Percentiles rank a stretch among this genome's conserved stretches.
phyloP scores from a whole-genome alignment of 2,329 filamentous ascomycete genomes.

The Cladosporium sp. region DNA sequence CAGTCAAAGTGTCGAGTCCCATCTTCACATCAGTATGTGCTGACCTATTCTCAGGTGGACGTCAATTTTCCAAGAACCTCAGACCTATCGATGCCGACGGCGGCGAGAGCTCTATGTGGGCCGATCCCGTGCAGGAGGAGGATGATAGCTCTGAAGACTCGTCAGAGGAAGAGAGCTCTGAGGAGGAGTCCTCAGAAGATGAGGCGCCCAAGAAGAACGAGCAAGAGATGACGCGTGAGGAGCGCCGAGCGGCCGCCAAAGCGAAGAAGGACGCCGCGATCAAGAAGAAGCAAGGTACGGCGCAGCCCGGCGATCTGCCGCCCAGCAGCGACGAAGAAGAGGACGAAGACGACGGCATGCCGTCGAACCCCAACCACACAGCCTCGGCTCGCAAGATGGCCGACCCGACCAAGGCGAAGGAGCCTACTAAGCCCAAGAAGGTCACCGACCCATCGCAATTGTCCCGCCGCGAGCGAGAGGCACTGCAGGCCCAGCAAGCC shows the following conservation, averaged over 20 bases:
- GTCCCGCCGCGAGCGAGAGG: constrained; percentile 65
- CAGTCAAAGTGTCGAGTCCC: constrained; percentile 29
- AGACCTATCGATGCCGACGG: constrained; percentile 84
- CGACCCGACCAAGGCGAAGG: constrained; percentile 44
- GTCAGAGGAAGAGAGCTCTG: constrained; percentile 43
- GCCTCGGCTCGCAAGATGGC: constrained; percentile 64
- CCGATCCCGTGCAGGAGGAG: constrained; percentile 49
- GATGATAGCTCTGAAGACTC: constrained; percentile 47
- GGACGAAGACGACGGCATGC: constrained; percentile 58
- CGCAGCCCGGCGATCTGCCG: constrained; percentile 81
- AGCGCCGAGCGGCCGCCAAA: constrained; percentile 81
- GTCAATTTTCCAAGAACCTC: constrained; percentile 89
- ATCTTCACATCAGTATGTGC: background rate
- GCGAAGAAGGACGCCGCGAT: constrained; percentile 86
- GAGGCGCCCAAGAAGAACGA: constrained; percentile 34
- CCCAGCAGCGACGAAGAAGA: constrained; percentile 57
- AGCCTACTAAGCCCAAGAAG: constrained; percentile 52
- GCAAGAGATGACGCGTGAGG: constrained; percentile 68
- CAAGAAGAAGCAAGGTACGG: constrained; percentile 61
- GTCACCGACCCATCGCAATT: constrained; percentile 51
- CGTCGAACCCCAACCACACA: constrained; percentile 85
- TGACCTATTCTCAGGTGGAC: constrained; percentile 61
- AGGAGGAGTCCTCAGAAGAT: constrained; percentile 37
- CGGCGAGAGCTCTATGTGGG: constrained; percentile 85
- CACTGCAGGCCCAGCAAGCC: constrained; percentile 76